A percentile compares a stretch with the other conserved stretches of the same genome.
These are phyloP conservation scores for Platanus orientalis DNA, from an alignment of 164 flowering plant species.

Conservation along the genomic window DNA sequence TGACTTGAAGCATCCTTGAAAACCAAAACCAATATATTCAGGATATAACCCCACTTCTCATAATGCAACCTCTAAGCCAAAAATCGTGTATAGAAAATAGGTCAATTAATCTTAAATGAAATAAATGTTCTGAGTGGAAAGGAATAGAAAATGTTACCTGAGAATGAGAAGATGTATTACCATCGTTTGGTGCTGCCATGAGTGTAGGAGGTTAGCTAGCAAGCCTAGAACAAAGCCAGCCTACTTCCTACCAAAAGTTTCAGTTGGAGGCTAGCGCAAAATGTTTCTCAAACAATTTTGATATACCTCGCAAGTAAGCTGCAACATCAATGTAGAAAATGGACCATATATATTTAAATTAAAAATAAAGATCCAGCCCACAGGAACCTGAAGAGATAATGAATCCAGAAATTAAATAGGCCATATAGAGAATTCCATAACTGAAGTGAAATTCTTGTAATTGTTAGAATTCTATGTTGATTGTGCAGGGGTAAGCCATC, in stretches of 20 bases:
- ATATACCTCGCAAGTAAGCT: not conserved
- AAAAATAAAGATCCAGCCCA: no score
- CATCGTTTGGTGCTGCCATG: slow-evolving; percentile 53
- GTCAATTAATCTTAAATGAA: no score
- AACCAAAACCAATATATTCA: not conserved
- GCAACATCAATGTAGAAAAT: no score
- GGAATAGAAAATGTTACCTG: slow-evolving; percentile 37
- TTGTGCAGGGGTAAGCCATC: no score
- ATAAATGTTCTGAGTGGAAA: not conserved
- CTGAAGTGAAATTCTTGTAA: no score
- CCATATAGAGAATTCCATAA: no score
- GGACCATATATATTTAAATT: no score
- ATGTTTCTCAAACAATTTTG: not conserved
- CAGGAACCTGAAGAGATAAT: no score
- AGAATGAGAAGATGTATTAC: slow-evolving; percentile 35
- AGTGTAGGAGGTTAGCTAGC: slow-evolving; percentile 3
- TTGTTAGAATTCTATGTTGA: no score
- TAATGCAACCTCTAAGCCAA: not conserved
- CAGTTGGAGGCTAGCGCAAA: not conserved
- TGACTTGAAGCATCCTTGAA: not conserved
- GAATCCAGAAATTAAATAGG: no score
- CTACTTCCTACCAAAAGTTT: no score
- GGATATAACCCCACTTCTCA: not conserved
- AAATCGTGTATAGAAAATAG: not conserved
- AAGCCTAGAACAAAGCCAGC: no score